Evolutionary conservation across 2,329 filamentous ascomycete genomes (phyloP), one percentile per base, ranked within the genome.

Genomic region (Mycosphaerella arachidis): DNA sequence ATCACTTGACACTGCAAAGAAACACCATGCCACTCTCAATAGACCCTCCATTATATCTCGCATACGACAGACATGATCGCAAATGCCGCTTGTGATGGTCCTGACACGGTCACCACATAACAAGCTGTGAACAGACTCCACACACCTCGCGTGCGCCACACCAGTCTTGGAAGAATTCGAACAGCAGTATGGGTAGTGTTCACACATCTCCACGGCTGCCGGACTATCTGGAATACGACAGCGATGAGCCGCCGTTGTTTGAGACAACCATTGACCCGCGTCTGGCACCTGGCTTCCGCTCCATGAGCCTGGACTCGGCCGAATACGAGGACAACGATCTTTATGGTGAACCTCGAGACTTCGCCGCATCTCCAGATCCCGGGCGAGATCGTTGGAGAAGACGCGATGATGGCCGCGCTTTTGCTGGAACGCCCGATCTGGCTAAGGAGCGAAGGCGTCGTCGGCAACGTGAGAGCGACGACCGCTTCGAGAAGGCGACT

Each of bases 341-440:
- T 6, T 43, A 43, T 43, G 40, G 12, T 5, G 40, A 43, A 43
- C 13, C 40, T 43, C 40, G 40, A 8, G 40, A 43, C 16, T 43
- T 43, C 6, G 40, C 40, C n/a, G 13, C 40, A 43, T 43, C 40
- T n/a, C 40, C 40, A 3, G 40, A 43, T n/a, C 16, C 40, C 7
- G 40, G 40, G 5, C 40, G 40, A n/a, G 40, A n/a, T n/a, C 40
- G 40, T 8, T 43, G 40, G 40, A 43, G 40, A 18, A 43, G 46
- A 27, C 53, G 60, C 12, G 54, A 63, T 20, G 67, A 71, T 52
- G 60, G 59, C 18, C 53, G 63, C 12, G 58, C 70, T 1, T 66
- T 67, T 27, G 61, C 69, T 4, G 63, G 56, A 6, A 62, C 64
- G 12, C 62, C 65, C 7, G 66, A 70, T 35, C 64, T 65, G 12